phyloP scores from a whole-genome alignment of 2,329 filamentous ascomycete species.

The Arthrobotrys megalospora region DNA sequence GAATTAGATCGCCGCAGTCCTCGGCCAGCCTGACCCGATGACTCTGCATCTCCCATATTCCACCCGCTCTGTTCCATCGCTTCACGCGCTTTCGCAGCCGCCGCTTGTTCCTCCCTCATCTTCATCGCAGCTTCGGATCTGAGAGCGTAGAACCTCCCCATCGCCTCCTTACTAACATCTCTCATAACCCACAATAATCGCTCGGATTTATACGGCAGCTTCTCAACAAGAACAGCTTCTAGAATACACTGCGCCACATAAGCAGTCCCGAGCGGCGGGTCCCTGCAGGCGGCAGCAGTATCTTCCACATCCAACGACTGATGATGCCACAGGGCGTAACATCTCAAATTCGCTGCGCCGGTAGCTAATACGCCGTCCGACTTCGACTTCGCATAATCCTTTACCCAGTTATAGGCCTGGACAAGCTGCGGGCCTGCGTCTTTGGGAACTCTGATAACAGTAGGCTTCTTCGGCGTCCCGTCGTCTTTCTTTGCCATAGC shows the following conservation, averaged over 20 bases:
- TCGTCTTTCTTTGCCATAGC: constrained; percentile 30
- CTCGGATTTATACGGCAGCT: constrained; percentile 57
- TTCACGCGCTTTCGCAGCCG: neutral
- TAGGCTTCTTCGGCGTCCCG: constrained; percentile 40
- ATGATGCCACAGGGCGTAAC: constrained; percentile 77
- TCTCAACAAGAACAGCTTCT: constrained; percentile 71
- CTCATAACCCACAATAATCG: constrained; percentile 42
- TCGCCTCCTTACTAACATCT: constrained; percentile 33
- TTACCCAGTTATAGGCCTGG: constrained; percentile 64
- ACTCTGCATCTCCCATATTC: neutral
- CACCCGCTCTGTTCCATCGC: neutral
- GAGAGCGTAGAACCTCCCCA: constrained; percentile 26
- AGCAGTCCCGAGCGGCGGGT: constrained; percentile 73
- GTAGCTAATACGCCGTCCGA: constrained; percentile 63
- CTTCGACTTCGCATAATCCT: constrained; percentile 57
- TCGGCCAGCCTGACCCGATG: neutral
- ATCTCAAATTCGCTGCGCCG: constrained; percentile 68
- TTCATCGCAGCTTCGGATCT: constrained; percentile 1
- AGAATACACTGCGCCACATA: constrained; percentile 76
- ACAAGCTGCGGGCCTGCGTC: constrained; percentile 58
- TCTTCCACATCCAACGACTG: constrained; percentile 71
- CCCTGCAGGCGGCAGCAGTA: constrained; percentile 73
- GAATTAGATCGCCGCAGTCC: neutral
- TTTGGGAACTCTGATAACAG: constrained; percentile 46
- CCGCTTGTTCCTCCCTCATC: constrained; percentile 5